These are phyloP conservation scores for Sporobolomyces phaffii DNA, from an alignment of 768 basidiomycete genomes.

Conservation along the genomic window DNA sequence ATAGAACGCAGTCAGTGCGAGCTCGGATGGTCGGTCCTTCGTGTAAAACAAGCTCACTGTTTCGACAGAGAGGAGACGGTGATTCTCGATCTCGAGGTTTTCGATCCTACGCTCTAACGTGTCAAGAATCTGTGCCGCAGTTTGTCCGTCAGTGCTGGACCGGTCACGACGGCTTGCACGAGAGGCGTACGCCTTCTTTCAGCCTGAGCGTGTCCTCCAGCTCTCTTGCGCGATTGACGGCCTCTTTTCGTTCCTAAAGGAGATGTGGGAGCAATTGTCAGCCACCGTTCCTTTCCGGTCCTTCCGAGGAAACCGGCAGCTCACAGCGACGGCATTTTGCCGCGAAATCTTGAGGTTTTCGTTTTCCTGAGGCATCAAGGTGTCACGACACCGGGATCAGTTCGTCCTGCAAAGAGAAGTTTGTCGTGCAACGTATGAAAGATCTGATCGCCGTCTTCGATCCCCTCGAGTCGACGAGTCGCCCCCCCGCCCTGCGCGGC, in stretches of 20 bases:
- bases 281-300: no score
- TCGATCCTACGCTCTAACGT: constrained; percentile 3
- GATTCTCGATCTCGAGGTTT: constrained; percentile 4
- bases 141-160: no score
- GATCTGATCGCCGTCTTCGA: no score
- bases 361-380: background rate
- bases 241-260: constrained; percentile 6
- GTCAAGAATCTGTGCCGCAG: constrained; percentile 23
- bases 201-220: constrained; percentile 10
- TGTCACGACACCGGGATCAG: background rate
- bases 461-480: no score
- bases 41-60: no score
- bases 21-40: no score
- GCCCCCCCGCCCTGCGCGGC: no score
- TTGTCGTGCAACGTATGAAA: no score
- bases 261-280: background rate
- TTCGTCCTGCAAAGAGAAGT: no score
- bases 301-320: background rate
- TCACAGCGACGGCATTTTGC: constrained; percentile 2
- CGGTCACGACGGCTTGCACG: background rate
- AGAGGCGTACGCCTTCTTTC: constrained; percentile 6
- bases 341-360: background rate
- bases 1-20: background rate
- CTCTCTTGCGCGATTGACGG: constrained; percentile 18
- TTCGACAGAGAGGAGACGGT: constrained; percentile 7